Conservation (phyloP, 2,329 filamentous ascomycete genomes). For the Colletotrichum aenigma region DNA sequence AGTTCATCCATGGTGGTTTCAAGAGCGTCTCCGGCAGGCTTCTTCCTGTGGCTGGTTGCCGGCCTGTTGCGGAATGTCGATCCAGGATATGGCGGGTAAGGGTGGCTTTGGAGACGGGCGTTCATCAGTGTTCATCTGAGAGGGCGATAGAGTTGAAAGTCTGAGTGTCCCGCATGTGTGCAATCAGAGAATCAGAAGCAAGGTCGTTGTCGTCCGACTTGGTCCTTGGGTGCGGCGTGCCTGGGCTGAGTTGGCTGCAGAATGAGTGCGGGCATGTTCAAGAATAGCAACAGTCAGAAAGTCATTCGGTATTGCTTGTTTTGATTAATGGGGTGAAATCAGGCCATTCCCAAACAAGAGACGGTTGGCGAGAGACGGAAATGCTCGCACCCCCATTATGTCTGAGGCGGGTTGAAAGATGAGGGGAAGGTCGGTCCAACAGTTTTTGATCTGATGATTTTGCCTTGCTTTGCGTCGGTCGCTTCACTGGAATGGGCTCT, state of each 20-base stretch:
- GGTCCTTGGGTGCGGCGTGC: neutral
- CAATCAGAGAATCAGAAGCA: neutral
- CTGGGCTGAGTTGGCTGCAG: neutral
- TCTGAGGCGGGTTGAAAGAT: neutral
- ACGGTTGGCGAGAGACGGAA: neutral
- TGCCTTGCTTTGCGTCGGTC: neutral
- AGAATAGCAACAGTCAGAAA: conserved; percentile 5
- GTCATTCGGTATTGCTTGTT: neutral
- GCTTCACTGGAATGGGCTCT: neutral
- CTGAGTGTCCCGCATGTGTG: conserved; percentile 6
- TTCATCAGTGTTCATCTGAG: conserved; percentile 17
- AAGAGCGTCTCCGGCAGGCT: conserved; percentile 14
- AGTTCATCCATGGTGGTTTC: conserved; percentile 3
- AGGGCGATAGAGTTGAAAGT: neutral
- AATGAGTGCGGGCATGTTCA: neutral
- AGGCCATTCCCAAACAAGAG: conserved; percentile 5
- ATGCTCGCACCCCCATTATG: neutral
- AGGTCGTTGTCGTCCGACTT: conserved; percentile 12
- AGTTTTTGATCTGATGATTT: neutral
- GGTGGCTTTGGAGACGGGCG: neutral
- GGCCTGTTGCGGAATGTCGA: neutral
- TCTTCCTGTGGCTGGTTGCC: neutral
- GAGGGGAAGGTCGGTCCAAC: neutral
- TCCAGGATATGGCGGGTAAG: neutral
- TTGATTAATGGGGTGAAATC: neutral